Conservation (phyloP, 306 rosid species). For the Malus orientalis region DNA sequence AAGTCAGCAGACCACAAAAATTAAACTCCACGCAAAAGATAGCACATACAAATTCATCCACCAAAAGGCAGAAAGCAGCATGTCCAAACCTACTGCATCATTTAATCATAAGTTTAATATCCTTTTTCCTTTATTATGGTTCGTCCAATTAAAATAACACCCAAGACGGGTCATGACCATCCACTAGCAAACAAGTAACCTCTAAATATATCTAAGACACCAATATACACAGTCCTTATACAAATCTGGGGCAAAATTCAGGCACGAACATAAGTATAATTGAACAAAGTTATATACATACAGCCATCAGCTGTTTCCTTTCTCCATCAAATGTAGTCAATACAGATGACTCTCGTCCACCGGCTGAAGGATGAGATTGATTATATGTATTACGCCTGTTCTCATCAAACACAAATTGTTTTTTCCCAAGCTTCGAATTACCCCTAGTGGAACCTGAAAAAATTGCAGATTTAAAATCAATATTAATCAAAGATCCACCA, state of each 20-base stretch:
- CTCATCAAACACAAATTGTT: conserved; percentile 42
- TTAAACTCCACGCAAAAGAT: neutral
- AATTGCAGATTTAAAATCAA: neutral
- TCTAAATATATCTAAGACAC: neutral
- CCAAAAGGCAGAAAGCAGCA: conserved; percentile 9
- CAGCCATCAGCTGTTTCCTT: conserved; percentile 48
- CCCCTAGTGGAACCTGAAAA: conserved; percentile 35
- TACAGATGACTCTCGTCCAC: conserved; percentile 39
- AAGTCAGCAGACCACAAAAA: conserved; percentile 15
- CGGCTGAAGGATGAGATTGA: conserved; percentile 24
- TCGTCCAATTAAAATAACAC: neutral
- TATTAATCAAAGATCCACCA: neutral
- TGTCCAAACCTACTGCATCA: neutral
- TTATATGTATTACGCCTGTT: conserved; percentile 47
- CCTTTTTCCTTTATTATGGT: neutral
- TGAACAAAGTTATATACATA: conserved; percentile 24
- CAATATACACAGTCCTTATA: neutral
- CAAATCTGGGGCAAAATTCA: neutral
- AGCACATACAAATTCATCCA: neutral
- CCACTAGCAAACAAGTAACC: neutral
- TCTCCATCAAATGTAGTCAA: conserved; percentile 50
- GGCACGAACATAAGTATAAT: neutral
- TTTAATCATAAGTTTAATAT: neutral
- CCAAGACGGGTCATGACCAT: neutral
- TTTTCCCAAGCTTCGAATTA: conserved; percentile 37